These are phyloP conservation scores for Jaenimonas drosophilae DNA, from an alignment of 208 protist species.

Conservation along the genomic window DNA sequence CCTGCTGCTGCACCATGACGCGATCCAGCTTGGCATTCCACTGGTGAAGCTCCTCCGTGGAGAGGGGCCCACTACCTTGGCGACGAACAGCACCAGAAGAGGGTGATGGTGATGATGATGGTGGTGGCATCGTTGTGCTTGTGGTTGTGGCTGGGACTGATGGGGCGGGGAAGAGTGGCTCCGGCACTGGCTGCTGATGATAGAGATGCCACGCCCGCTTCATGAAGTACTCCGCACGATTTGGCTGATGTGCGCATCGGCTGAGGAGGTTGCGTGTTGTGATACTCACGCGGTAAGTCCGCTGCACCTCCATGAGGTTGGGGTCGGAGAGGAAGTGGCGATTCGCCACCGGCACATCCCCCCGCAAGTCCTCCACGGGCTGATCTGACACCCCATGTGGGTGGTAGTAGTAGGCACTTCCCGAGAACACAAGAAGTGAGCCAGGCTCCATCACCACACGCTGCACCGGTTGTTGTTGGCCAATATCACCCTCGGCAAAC, in stretches of 20 bases:
- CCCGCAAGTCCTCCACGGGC: conserved; percentile 38
- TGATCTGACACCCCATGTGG: conserved; percentile 80
- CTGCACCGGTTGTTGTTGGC: conserved; percentile 38
- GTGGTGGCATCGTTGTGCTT: too few relatives aligned
- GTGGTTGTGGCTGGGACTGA: not conserved
- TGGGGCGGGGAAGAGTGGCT: conserved; percentile 31
- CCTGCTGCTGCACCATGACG: conserved; percentile 34
- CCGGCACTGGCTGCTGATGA: conserved; percentile 47
- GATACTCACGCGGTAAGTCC: conserved; percentile 70
- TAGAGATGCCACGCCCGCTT: conserved; percentile 84
- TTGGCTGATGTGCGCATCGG: conserved; percentile 76
- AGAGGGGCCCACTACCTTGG: not conserved
- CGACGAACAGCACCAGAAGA: not conserved
- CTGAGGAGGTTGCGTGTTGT: conserved; percentile 81
- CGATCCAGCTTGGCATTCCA: conserved; percentile 31
- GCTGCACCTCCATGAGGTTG: conserved; percentile 31
- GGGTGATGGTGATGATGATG: too few relatives aligned
- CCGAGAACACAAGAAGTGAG: conserved; percentile 75
- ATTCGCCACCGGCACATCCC: conserved; percentile 60
- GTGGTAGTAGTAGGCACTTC: conserved; percentile 78
- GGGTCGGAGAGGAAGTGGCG: conserved; percentile 48
- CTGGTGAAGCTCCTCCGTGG: conserved; percentile 2
- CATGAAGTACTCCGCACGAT: conserved; percentile 75
- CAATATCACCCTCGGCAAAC: conserved; percentile 66
- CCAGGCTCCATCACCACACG: conserved; percentile 81